Conservation (phyloP, 345 rosid species). For the Salix exigua region DNA sequence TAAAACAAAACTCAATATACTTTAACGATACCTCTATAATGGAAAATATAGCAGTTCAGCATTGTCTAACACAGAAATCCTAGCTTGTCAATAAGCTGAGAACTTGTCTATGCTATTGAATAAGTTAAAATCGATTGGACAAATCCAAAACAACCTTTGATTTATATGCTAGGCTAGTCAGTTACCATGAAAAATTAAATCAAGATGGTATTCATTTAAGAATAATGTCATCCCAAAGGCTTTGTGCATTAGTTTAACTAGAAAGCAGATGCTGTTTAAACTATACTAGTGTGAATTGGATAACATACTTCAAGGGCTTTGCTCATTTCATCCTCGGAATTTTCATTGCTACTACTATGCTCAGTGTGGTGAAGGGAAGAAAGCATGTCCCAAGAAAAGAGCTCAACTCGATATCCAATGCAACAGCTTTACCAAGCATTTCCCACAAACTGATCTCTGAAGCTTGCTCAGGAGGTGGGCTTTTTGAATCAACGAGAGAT, state of each 20-base stretch:
- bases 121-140: background rate
- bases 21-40: too few species aligned
- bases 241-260: background rate
- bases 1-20: too few species aligned
- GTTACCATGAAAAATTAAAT: background rate
- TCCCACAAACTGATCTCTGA: slow-evolving; percentile 81
- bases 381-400: slow-evolving; percentile 80
- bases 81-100: background rate
- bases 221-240: background rate
- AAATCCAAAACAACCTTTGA: background rate
- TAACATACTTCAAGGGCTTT: slow-evolving; percentile 80
- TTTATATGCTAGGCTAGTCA: background rate
- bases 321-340: slow-evolving; percentile 82
- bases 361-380: slow-evolving; percentile 97
- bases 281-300: slow-evolving; percentile 9
- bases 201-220: background rate
- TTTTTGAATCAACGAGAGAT: slow-evolving; percentile 41
- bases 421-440: slow-evolving; percentile 76
- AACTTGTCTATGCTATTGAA: background rate
- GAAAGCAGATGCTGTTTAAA: background rate
- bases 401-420: slow-evolving; percentile 60
- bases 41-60: too few species aligned
- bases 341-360: slow-evolving; percentile 75
- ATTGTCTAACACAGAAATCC: too few species aligned
- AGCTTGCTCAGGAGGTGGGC: slow-evolving; percentile 44